phyloP scores from a whole-genome alignment of 192 early-diverging fungal genomes.

The Allomyces macrogynus region DNA sequence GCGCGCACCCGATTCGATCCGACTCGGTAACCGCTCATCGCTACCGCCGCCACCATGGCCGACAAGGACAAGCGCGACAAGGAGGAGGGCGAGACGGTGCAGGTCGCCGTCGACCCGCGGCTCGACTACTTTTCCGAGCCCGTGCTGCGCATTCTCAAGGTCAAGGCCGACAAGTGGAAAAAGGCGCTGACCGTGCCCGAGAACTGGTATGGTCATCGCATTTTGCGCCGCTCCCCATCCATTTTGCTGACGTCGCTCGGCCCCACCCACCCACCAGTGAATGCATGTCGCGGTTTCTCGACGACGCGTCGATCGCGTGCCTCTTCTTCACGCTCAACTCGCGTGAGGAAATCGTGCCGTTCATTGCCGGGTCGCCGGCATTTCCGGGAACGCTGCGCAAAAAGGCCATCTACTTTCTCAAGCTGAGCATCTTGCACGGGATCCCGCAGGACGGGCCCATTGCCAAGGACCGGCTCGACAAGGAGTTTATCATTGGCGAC shows the following conservation, averaged over 20 bases:
- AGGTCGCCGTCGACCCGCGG: constrained; percentile 25
- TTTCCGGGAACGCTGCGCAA: constrained; percentile 34
- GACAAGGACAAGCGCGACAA: constrained; percentile 12
- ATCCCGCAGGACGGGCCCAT: constrained; percentile 9
- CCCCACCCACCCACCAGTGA: constrained; percentile 12
- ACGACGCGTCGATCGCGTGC: constrained; percentile 24
- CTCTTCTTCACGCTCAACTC: constrained; percentile 37
- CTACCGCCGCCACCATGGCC: too few relatives aligned
- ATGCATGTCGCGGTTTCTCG: constrained; percentile 32
- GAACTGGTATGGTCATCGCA: constrained; percentile 25
- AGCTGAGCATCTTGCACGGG: constrained; percentile 13
- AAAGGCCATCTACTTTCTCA: constrained; percentile 39
- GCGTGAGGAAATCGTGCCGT: constrained; percentile 35
- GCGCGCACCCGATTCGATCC: too few relatives aligned
- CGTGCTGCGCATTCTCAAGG: constrained; percentile 27
- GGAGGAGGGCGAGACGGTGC: constrained; percentile 15
- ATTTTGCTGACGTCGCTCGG: too few relatives aligned
- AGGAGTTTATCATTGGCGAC: constrained; percentile 35
- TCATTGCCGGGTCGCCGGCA: constrained; percentile 7
- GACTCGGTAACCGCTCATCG: neutral
- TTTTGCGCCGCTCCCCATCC: neutral
- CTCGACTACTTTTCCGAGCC: constrained; percentile 35
- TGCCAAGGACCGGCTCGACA: constrained; percentile 29
- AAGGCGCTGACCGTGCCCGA: constrained; percentile 24
- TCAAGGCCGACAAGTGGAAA: constrained; percentile 42